Conservation (phyloP, 441 rosid species). For the Gossypium schwendimanii region DNA sequence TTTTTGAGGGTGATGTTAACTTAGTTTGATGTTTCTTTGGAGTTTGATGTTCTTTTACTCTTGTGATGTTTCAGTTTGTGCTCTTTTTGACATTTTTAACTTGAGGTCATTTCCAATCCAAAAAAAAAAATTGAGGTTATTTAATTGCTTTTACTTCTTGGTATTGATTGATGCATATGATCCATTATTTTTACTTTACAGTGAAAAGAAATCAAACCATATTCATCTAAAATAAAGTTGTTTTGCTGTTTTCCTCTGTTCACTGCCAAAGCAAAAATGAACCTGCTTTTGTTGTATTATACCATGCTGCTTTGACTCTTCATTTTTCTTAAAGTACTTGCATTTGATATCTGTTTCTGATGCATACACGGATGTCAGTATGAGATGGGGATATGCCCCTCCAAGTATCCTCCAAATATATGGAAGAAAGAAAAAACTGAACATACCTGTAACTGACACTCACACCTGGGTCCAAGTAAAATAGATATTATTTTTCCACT, state of each 20-base stretch:
- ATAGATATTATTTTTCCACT: not conserved
- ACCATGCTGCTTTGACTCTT: not conserved
- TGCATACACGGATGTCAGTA: not conserved
- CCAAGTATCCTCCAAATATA: not conserved
- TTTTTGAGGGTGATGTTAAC: not conserved
- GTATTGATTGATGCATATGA: not conserved
- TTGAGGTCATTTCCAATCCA: not conserved
- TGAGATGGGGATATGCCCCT: not conserved
- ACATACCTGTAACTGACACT: not conserved
- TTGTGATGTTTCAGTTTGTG: not conserved
- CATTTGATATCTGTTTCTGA: not conserved
- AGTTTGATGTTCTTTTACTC: not conserved
- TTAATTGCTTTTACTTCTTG: not conserved
- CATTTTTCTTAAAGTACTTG: not conserved
- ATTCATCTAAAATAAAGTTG: not conserved
- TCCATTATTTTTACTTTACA: not conserved
- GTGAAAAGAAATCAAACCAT: not conserved
- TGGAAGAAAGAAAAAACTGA: not conserved
- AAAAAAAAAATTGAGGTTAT: not conserved
- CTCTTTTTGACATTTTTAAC: not conserved
- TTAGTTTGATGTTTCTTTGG: not conserved
- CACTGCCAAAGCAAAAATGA: not conserved
- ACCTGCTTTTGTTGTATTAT: not conserved
- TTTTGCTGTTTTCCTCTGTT: constrained; percentile 3
- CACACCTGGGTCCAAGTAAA: not conserved